These are phyloP conservation scores for Rubus idaeus DNA, from an alignment of 306 rosid genomes.

Conservation along the genomic window DNA sequence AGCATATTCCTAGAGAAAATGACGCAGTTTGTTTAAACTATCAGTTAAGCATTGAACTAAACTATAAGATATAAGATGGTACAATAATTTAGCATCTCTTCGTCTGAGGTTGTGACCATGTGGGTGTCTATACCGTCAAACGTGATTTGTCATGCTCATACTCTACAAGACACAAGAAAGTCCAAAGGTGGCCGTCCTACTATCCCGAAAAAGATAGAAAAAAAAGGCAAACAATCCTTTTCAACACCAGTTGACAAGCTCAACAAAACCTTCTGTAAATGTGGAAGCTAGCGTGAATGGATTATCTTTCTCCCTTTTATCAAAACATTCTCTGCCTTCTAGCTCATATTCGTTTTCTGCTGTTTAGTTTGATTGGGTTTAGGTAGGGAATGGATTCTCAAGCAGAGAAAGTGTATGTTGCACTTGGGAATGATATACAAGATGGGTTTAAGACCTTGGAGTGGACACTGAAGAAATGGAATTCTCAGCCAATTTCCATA, in stretches of 20 bases:
- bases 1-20: conserved; percentile 24
- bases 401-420: conserved; percentile 29
- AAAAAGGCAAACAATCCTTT: too few species aligned
- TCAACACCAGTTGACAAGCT: too few species aligned
- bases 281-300: too few species aligned
- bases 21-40: neutral
- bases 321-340: neutral
- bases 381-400: conserved; percentile 15
- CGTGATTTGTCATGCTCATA: conserved; percentile 16
- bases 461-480: conserved; percentile 53
- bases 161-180: conserved; percentile 11
- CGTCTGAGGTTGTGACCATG: neutral
- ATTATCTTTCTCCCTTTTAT: neutral
- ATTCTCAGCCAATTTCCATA: conserved; percentile 59
- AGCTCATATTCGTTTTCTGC: neutral
- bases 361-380: neutral
- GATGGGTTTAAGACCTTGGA: conserved; percentile 39
- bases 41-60: neutral
- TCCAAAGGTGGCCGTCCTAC: neutral
- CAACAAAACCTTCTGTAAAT: neutral
- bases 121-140: conserved; percentile 12
- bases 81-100: neutral
- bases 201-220: neutral
- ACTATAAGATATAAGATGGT: neutral
- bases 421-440: conserved; percentile 35